Conservation (phyloP, 1,284 basidiomycete species). For the Cutaneotrichosporon arboriforme region DNA sequence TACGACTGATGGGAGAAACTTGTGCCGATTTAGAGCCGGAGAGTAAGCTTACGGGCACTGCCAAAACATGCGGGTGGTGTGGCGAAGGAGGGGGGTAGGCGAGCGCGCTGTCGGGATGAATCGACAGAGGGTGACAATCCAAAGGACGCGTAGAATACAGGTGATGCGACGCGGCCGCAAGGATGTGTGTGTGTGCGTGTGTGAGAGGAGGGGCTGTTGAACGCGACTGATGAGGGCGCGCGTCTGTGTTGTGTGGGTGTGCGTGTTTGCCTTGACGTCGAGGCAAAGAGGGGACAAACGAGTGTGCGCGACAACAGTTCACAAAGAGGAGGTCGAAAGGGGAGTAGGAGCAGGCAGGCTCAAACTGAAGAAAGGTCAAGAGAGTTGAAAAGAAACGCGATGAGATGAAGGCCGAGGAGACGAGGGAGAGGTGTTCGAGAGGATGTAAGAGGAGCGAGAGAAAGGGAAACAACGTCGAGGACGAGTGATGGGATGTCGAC, state of each 20-base stretch:
- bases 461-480: neutral
- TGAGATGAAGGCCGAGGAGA: neutral
- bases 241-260: too few relatives aligned
- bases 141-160: neutral
- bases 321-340: neutral
- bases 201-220: neutral
- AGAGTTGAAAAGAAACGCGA: neutral
- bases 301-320: neutral
- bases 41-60: neutral
- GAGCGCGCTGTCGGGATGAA: neutral
- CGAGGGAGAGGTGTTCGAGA: neutral
- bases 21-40: neutral
- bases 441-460: neutral
- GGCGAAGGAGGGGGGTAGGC: neutral
- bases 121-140: neutral
- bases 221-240: too few relatives aligned
- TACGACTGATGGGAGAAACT: neutral
- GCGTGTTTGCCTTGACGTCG: neutral
- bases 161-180: neutral
- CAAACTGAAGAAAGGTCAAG: neutral
- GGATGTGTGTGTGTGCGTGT: neutral
- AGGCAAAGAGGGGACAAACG: neutral
- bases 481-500: neutral
- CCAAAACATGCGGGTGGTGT: constrained; percentile 2
- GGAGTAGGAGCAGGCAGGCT: neutral